phyloP scores from a whole-genome alignment of 305 asterid species.

The Striga hermonthica region DNA sequence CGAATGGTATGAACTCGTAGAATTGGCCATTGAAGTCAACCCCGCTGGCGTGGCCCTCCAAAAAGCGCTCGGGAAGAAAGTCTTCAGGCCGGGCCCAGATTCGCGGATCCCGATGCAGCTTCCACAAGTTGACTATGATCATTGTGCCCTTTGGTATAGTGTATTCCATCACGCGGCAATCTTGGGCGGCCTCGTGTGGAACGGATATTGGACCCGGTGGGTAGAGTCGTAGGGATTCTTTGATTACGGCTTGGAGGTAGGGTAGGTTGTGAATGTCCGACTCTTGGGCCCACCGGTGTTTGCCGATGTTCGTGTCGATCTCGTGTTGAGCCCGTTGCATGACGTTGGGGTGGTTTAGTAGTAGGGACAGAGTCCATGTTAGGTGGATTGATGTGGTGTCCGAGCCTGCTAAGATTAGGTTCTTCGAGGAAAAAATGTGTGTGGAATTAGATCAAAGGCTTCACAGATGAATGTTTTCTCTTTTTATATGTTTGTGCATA shows the following conservation, averaged over 20 bases:
- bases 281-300: constrained; percentile 44
- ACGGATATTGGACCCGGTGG: constrained; percentile 52
- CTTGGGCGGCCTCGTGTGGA: constrained; percentile 45
- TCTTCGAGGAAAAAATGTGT: constrained; percentile 28
- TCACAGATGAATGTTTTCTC: no score
- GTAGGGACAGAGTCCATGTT: constrained; percentile 42
- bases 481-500: no score
- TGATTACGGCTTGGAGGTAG: constrained; percentile 41
- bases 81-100: constrained; percentile 38
- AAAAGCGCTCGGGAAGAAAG: constrained; percentile 48
- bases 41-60: constrained; percentile 25
- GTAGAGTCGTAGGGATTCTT: constrained; percentile 46
- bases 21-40: constrained; percentile 35
- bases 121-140: constrained; percentile 41
- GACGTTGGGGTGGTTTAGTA: constrained; percentile 31
- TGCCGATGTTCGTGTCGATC: constrained; percentile 40
- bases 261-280: constrained; percentile 38
- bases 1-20: constrained; percentile 45
- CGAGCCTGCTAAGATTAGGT: constrained; percentile 42
- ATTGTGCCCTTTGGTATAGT: constrained; percentile 43
- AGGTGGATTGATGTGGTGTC: constrained; percentile 45
- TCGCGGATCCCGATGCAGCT: constrained; percentile 44
- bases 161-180: constrained; percentile 34
- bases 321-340: constrained; percentile 41
- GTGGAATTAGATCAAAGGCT: not conserved